Evolutionary conservation across 495 filamentous ascomycete genomes (phyloP), one percentile per base, ranked within the genome.

Genomic region (Xylaria bambusicola): DNA sequence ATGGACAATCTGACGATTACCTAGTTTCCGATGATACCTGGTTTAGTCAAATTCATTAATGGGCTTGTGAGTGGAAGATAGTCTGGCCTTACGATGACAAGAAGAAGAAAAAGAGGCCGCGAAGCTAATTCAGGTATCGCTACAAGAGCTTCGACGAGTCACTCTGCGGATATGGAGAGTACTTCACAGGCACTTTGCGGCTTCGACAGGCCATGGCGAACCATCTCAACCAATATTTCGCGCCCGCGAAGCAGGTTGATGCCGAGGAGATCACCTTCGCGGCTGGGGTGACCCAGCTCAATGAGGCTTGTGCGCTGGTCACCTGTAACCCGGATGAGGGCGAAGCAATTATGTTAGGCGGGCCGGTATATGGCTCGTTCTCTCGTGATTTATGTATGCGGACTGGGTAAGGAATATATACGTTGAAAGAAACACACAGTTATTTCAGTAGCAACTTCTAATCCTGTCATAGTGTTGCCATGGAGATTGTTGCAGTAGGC

Each of bases 311-410:
- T 12, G 76, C 77, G 0, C 75, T 73, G 64, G 56, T 68, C 3
- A 71, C 83, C 4, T 71, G 66, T 15, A 53, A 66, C 24, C 61
- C 75, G 0, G 76, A 84, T 64, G 68, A 67, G 0, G 76, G 77
- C 0, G 80, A 86, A 46, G 77, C 75, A 0, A 76, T 86, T 33
- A 46, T 86, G 17, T 68, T 86, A 0, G 77, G 76, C 6, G 60
- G 67, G 10, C 82, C 82, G 6, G 76, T 75, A 48, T 86, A 85
- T 52, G 75, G 76, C 18, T 71, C 69, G 1, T 83, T 86, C 51
- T 31, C 61, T 1, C 33, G 40, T 7, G 74, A 71, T 48, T 56
- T 69, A 20, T 51, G 21, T 2, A 67, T 63, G 53, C 57, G 66
- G 60, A 69, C 66, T 17, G 64, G 66, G 69, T 69, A 64, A 12